Percentiles rank a stretch among this genome's conserved stretches.
Conservation (phyloP, 1,139 yeast species). For the Debaryomyces robertsiae region DNA sequence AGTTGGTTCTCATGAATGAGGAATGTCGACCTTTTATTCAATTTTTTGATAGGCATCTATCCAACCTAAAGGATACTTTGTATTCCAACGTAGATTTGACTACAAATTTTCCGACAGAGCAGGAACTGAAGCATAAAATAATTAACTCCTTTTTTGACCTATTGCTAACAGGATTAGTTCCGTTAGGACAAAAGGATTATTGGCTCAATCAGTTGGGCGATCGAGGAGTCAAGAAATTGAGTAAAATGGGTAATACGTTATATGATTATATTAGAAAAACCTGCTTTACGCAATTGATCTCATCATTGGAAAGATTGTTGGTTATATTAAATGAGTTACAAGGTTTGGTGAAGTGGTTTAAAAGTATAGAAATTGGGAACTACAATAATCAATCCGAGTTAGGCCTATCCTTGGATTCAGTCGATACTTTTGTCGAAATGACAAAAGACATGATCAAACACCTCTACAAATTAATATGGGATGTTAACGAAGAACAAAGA, state of each 20-base stretch:
- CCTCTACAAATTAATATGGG: slow-evolving; percentile 47
- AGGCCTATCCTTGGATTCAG: slow-evolving; percentile 29
- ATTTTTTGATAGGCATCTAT: slow-evolving; percentile 38
- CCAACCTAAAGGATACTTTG: slow-evolving; percentile 31
- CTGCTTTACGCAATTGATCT: slow-evolving; percentile 53
- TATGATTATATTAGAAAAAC: slow-evolving; percentile 52
- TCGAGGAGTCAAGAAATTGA: slow-evolving; percentile 64
- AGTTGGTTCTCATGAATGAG: slow-evolving; percentile 33
- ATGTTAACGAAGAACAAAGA: slow-evolving; percentile 53
- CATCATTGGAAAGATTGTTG: slow-evolving; percentile 59
- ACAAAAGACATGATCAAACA: slow-evolving; percentile 37
- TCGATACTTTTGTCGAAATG: slow-evolving; percentile 30
- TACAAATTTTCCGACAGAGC: slow-evolving; percentile 16
- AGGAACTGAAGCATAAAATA: slow-evolving; percentile 14
- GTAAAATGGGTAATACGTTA: slow-evolving; percentile 48
- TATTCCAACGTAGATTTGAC: slow-evolving; percentile 18
- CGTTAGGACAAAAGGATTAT: slow-evolving; percentile 39
- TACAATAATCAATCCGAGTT: slow-evolving; percentile 18
- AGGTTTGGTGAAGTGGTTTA: slow-evolving; percentile 47
- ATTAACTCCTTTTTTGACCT: slow-evolving; percentile 44
- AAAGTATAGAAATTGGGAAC: slow-evolving; percentile 14
- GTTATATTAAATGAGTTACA: slow-evolving; percentile 50
- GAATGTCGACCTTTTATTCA: slow-evolving; percentile 48
- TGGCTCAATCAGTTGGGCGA: slow-evolving; percentile 64
- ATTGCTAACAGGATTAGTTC: slow-evolving; percentile 59